These are phyloP conservation scores for Euphorbia corollata DNA, from an alignment of 441 rosid species.

Conservation along the genomic window DNA sequence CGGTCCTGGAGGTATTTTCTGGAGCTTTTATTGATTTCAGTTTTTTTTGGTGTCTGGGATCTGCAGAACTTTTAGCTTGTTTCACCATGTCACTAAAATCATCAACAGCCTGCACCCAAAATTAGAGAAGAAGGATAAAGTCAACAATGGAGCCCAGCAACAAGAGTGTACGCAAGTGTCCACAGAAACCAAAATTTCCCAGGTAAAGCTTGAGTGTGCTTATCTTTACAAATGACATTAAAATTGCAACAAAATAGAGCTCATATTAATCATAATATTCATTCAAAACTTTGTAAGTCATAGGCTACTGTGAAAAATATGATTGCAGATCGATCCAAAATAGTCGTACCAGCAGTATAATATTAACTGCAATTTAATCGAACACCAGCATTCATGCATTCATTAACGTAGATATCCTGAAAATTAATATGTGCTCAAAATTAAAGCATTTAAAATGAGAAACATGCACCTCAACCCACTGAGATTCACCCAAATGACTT, in stretches of 20 bases:
- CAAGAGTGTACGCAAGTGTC: neutral
- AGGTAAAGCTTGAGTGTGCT: neutral
- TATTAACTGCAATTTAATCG: neutral
- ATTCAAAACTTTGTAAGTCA: neutral
- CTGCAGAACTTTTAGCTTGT: slow-evolving; percentile 46
- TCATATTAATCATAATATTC: neutral
- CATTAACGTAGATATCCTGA: too few species aligned
- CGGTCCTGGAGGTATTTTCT: slow-evolving; percentile 37
- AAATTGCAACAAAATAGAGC: slow-evolving; percentile 1
- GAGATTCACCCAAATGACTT: slow-evolving; percentile 38
- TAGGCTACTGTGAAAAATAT: neutral
- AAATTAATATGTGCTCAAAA: neutral
- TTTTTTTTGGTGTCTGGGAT: slow-evolving; percentile 39
- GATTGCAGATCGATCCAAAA: neutral
- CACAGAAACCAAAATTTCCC: slow-evolving; percentile 11
- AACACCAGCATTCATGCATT: neutral
- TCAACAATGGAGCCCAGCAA: slow-evolving; percentile 11
- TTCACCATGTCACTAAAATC: slow-evolving; percentile 38
- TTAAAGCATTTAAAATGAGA: slow-evolving; percentile 1
- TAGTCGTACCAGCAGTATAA: neutral
- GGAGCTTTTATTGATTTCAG: slow-evolving; percentile 37
- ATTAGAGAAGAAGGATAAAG: slow-evolving; percentile 10
- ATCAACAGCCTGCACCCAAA: slow-evolving; percentile 38
- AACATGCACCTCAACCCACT: slow-evolving; percentile 46
- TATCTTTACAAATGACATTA: neutral